Conservation (phyloP, 176 grass and related monocot genomes). For the Poa annua region DNA sequence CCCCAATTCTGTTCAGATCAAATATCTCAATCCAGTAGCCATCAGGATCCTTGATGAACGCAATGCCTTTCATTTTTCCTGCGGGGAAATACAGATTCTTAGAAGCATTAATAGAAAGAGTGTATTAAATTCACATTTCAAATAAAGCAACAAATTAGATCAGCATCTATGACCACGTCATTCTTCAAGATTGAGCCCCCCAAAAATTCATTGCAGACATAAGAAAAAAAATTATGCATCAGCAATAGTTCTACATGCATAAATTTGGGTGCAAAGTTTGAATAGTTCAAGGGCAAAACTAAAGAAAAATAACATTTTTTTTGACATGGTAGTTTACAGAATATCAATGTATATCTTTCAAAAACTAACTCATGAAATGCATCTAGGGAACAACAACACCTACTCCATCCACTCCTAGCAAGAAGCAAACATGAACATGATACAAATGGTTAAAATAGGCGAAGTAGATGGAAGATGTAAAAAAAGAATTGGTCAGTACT, state of each 20-base stretch:
- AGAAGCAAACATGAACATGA: background rate
- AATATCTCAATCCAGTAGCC: constrained; percentile 99
- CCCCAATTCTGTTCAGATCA: constrained; percentile 71
- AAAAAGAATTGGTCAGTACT: background rate
- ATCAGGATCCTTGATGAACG: constrained; percentile 98
- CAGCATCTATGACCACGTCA: background rate
- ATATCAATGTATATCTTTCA: background rate
- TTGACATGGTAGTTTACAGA: background rate
- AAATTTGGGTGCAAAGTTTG: no score
- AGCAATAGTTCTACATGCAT: no score
- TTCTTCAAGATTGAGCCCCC: background rate
- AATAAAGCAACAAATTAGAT: background rate
- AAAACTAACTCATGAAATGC: background rate
- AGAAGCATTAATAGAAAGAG: background rate
- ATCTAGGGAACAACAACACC: background rate
- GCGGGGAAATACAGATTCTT: constrained; percentile 7
- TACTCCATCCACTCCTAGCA: background rate
- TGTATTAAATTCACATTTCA: background rate
- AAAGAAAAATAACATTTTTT: background rate
- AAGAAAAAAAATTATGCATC: background rate
- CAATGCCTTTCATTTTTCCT: constrained; percentile 98
- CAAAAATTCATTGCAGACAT: background rate
- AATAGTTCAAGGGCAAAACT: background rate
- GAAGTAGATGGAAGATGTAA: background rate
- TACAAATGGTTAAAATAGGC: background rate